A percentile compares a stretch with the other conserved stretches of the same genome.
Conservation (phyloP, 2,329 filamentous ascomycete genomes). For the Fonsecaea multimorphosa region DNA sequence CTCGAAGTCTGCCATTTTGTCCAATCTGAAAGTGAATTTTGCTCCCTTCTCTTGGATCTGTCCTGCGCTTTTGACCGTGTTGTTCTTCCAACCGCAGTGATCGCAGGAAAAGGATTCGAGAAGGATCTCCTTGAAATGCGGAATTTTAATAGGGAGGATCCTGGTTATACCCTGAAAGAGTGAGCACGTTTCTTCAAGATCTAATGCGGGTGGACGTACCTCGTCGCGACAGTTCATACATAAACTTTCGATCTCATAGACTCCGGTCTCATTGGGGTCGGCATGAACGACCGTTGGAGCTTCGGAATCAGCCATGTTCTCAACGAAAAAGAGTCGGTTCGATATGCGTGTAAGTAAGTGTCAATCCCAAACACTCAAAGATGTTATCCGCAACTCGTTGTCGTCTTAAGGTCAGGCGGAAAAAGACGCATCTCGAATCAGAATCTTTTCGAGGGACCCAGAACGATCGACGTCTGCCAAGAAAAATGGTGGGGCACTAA, state of each 20-base stretch:
- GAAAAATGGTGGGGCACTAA: conserved; percentile 25
- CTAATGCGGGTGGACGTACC: conserved; percentile 51
- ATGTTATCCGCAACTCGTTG: not conserved
- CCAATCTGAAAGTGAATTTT: conserved; percentile 82
- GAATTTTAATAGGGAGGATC: conserved; percentile 87
- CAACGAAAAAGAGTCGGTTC: not conserved
- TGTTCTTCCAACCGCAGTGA: conserved; percentile 87
- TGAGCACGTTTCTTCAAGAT: conserved; percentile 23
- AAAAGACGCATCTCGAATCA: conserved; percentile 30
- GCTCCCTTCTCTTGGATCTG: conserved; percentile 88
- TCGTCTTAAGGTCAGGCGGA: not conserved
- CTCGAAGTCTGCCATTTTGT: conserved; percentile 73
- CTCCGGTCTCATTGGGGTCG: conserved; percentile 42
- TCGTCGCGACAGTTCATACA: conserved; percentile 87
- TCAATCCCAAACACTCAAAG: not conserved
- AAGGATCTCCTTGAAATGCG: conserved; percentile 96
- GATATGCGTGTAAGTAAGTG: not conserved
- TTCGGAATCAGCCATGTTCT: conserved; percentile 20
- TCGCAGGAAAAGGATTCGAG: conserved; percentile 96
- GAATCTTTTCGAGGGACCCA: conserved; percentile 34
- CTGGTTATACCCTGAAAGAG: conserved; percentile 74
- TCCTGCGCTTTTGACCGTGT: conserved; percentile 90
- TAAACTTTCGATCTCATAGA: conserved; percentile 67
- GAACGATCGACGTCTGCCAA: conserved; percentile 32
- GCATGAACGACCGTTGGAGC: conserved; percentile 32